phyloP scores from a whole-genome alignment of 2,329 filamentous ascomycete species.

The Neocucurbitaria cava region DNA sequence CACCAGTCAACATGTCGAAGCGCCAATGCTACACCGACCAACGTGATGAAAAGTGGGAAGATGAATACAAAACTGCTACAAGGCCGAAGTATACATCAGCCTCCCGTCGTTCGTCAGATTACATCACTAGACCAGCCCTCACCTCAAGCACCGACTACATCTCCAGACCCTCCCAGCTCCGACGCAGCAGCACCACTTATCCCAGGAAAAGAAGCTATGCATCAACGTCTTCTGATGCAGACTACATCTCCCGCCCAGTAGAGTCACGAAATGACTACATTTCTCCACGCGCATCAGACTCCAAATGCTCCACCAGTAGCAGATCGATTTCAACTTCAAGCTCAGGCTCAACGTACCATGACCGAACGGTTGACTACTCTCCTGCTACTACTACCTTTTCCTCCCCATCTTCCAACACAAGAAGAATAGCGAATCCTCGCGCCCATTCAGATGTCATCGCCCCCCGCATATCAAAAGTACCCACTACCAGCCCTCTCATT shows the following conservation, averaged over 20 bases:
- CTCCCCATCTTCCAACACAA: background rate
- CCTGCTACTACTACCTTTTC: background rate
- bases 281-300: background rate
- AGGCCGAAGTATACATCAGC: conserved; percentile 1
- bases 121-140: conserved; percentile 5
- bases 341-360: background rate
- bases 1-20: conserved; percentile 3
- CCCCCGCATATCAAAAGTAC: background rate
- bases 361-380: background rate
- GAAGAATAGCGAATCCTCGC: too few species aligned
- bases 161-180: background rate
- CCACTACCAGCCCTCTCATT: conserved; percentile 1
- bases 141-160: conserved; percentile 10
- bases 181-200: background rate
- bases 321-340: background rate
- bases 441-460: background rate
- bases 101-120: conserved; percentile 7
- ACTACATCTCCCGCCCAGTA: conserved; percentile 3
- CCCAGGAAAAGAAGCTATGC: background rate
- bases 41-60: conserved; percentile 1
- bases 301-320: background rate
- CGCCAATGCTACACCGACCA: conserved; percentile 1
- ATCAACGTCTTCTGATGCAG: conserved; percentile 1
- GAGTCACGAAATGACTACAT: background rate
- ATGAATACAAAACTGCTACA: background rate